Base-by-base conservation (phyloP, 2,329 filamentous ascomycete species). In the Aspergillus ochraceoroseus region DNA sequence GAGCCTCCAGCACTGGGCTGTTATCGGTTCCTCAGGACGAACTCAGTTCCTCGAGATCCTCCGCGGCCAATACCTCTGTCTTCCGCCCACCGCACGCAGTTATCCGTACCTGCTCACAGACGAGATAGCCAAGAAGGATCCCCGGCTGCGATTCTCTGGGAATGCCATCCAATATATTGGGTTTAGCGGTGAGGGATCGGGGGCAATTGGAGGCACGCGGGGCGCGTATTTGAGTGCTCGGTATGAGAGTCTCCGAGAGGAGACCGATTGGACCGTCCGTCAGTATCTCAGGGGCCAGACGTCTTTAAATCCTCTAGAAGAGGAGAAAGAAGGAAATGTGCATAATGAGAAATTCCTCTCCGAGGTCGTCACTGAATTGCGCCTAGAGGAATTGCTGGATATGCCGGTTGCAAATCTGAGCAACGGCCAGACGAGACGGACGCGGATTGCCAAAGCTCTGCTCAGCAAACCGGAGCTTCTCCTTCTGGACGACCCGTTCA, bases 401-500 rank as follows among this genome's bases (percentile, higher is more conserved):
- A 82, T 95, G 59, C 89, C 90, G 0, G 85, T 96, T 5, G 79
- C 85, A 15, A 94, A 92, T 61, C 67, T 98, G 39, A 95, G 88
- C 61, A 95, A 96, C 63, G 92, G 92, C 0, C 92, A 98, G 65
- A 90, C 85, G 5, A 74, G 90, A 48, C 73, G 92, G 39, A 85
- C 90, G 5, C 79, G 87, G 47, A 95, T 98, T 52, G 92, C 88
- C 2, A 85, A 87, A 54, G 88, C 89, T 0, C 67, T 98, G 35
- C 72, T 96, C 43, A 80, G 73, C 5, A 75, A 76, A 37, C 92
- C 92, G 0, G 85, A 94, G 62, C 75, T 95, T 7, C 60, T 98
- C 46, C 72, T 96, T 37, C 72, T 95, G 2, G 92, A 98, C 65
- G 90, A 95, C 55, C 90, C 92, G 1, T 95, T 95, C 58, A 94